Evolutionary conservation across 768 basidiomycete species (phyloP).

Genomic region (Mycena filopes): DNA sequence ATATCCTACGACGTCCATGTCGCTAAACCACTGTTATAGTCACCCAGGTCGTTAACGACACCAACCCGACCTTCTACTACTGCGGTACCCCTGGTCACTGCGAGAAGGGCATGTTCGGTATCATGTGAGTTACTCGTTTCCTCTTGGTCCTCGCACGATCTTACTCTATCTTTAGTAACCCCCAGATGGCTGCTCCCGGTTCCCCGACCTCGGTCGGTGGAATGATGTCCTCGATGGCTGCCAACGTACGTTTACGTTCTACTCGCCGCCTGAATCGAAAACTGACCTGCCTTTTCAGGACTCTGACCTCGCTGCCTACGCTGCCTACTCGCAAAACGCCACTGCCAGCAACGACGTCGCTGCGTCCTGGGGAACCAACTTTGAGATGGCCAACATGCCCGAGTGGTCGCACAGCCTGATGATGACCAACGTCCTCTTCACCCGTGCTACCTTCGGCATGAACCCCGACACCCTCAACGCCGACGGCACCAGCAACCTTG

Average conservation of each 20-base stretch:
- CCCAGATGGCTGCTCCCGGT: conserved; percentile 56
- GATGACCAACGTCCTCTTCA: conserved; percentile 53
- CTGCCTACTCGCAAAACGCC: conserved; percentile 57
- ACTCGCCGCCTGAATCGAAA: background rate
- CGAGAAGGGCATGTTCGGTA: conserved; percentile 87
- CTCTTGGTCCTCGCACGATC: conserved; percentile 7
- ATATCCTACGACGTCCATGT: background rate
- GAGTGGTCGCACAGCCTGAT: conserved; percentile 64
- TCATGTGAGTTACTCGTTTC: conserved; percentile 56
- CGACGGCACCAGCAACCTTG: conserved; percentile 64
- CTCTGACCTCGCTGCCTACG: conserved; percentile 67
- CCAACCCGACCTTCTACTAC: conserved; percentile 79
- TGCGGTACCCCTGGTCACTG: conserved; percentile 80
- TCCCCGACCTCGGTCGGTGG: conserved; percentile 58
- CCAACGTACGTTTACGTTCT: conserved; percentile 50
- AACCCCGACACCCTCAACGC: conserved; percentile 62
- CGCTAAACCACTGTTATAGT: conserved; percentile 47
- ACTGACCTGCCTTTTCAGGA: conserved; percentile 45
- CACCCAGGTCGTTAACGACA: conserved; percentile 78
- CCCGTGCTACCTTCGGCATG: conserved; percentile 53
- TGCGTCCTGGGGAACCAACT: conserved; percentile 69
- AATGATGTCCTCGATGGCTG: conserved; percentile 62
- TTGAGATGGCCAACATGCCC: conserved; percentile 67
- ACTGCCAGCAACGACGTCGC: conserved; percentile 62
- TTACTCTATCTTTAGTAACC: conserved; percentile 55